These are phyloP conservation scores for Viola pubescens DNA, from an alignment of 441 rosid species.

Conservation along the genomic window DNA sequence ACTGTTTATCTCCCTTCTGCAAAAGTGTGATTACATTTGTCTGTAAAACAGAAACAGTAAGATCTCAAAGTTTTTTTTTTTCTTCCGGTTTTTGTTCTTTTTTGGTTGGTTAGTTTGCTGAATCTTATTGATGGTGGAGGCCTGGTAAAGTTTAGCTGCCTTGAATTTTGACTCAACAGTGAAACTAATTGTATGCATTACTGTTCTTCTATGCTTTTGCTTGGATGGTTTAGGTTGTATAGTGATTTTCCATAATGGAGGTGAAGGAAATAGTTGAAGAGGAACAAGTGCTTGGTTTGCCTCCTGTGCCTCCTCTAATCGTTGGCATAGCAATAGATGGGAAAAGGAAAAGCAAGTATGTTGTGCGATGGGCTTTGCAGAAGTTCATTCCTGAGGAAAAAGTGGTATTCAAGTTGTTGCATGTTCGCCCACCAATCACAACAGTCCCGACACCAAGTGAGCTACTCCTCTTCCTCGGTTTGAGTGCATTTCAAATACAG, in stretches of 20 bases:
- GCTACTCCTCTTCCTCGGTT: conserved; percentile 16
- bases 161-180: not conserved
- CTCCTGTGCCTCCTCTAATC: conserved; percentile 28
- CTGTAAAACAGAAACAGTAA: not conserved
- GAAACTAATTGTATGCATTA: not conserved
- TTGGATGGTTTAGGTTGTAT: conserved; percentile 3
- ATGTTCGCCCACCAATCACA: conserved; percentile 52
- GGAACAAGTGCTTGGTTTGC: conserved; percentile 19
- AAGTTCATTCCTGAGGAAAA: conserved; percentile 51
- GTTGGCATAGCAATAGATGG: conserved; percentile 68
- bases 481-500: not conserved
- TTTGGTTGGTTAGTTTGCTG: not conserved
- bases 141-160: not conserved
- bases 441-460: conserved; percentile 66
- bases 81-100: not conserved
- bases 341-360: conserved; percentile 46
- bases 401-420: conserved; percentile 49
- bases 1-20: not conserved
- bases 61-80: not conserved
- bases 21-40: not conserved
- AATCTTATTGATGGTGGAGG: not conserved
- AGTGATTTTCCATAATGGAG: conserved; percentile 26
- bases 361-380: conserved; percentile 66
- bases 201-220: no score
- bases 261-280: conserved; percentile 28